phyloP scores from a whole-genome alignment of 2,329 filamentous ascomycete species.

The Ramularia collo-cygni region DNA sequence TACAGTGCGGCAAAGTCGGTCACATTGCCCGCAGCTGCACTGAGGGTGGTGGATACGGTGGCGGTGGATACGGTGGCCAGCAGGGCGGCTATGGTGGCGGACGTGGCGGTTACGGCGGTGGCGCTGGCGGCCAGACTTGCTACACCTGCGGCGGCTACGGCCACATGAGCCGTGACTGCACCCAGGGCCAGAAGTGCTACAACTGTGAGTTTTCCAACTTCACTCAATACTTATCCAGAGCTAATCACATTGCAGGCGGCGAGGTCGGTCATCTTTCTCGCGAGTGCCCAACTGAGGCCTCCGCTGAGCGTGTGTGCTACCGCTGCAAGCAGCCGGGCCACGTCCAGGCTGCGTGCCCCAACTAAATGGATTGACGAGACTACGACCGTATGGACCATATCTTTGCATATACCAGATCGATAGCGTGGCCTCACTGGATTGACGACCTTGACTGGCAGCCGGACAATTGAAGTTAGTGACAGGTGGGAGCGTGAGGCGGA shows the following conservation, averaged over 20 bases:
- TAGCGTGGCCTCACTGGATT: constrained; percentile 25
- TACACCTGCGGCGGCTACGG: constrained; percentile 97
- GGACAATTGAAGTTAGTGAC: constrained; percentile 21
- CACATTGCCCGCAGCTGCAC: constrained; percentile 93
- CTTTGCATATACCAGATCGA: constrained; percentile 20
- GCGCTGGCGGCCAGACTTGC: constrained; percentile 68
- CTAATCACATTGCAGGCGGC: constrained; percentile 45
- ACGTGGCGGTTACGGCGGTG: constrained; percentile 42
- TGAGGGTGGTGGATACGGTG: constrained; percentile 51
- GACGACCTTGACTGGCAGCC: constrained; percentile 25
- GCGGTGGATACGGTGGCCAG: constrained; percentile 43
- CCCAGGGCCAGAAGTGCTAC: constrained; percentile 99
- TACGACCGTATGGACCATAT: constrained; percentile 15
- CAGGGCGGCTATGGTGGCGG: constrained; percentile 39
- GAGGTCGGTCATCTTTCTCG: constrained; percentile 92
- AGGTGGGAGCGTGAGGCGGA: constrained; percentile 1
- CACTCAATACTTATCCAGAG: constrained; percentile 6
- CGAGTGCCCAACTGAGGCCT: constrained; percentile 90
- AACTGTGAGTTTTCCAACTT: constrained; percentile 61
- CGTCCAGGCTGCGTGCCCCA: constrained; percentile 90
- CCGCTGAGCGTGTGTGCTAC: constrained; percentile 95
- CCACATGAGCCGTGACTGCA: constrained; percentile 86
- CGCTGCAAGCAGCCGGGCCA: constrained; percentile 82
- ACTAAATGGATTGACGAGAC: constrained; percentile 42
- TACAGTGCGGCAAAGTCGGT: constrained; percentile 95